Base-by-base conservation (phyloP, 2,329 filamentous ascomycete species). In the Raffaelea ambrosiae region DNA sequence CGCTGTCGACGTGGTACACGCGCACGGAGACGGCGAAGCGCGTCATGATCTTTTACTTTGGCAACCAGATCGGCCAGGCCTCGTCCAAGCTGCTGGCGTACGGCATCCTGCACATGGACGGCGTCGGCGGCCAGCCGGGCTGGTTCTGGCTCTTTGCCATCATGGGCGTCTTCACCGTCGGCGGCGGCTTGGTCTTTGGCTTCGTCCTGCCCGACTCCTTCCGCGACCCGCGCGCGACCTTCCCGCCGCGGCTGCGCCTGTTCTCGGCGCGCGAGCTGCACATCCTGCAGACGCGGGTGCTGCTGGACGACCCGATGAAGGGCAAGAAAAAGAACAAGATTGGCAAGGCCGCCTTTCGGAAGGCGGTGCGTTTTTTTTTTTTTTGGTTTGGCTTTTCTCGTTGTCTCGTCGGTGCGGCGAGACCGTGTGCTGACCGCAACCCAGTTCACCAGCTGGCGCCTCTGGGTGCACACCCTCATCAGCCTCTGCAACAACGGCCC, bases 1-100 rank as follows among this genome's bases (percentile, higher is more conserved):
- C 73, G 3, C 60, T 79, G 2, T 75, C 73, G 0, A 73, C 70
- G 1, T 79, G 74, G 74, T 79, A 79, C 57, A 76, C 72, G 1
- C 66, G 66, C 3, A 62, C 64, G 3, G 75, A 79, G 56, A 72
- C 70, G 0, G 72, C 70, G 47, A 71, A 76, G 50, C 67, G 74
- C 9, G 68, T 76, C 43, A 72, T 72, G 57, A 57, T 77, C 31
- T 78, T 78, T 59, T 79, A 73, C 61, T 73, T 78, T 48, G 76
- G 75, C 11, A 76, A 76, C 54, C 35, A 38, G 35, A 38, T 38
- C 35, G 35, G 35, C 13, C 35, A 38, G 69, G 75, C 56, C 64
- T 76, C 16, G 74, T 72, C 5, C 65, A 66, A 18, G 71, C 69
- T 0, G 67, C 64, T 1, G 57, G 61, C 31, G 61, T 72, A 65